These are phyloP conservation scores for Solanum chiquidenum DNA, from an alignment of 257 asterid species.

Conservation along the genomic window DNA sequence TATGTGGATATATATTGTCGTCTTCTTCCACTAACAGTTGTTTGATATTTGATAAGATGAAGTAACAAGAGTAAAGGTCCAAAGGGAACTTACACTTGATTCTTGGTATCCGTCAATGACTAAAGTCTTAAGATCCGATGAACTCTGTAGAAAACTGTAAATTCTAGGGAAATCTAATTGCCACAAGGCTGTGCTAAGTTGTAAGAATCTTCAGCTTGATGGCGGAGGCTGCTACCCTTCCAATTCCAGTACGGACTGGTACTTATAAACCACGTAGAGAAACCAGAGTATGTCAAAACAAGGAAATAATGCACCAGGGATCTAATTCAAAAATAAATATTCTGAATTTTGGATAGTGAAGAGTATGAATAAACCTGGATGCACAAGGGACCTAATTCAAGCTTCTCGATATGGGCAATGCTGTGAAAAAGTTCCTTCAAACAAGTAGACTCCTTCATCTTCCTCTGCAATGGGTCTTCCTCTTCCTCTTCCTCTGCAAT, in stretches of 20 bases:
- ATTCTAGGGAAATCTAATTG: not conserved
- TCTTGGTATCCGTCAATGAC: not conserved
- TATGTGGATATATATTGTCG: too few species aligned
- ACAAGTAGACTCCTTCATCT: not conserved
- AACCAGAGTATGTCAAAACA: not conserved
- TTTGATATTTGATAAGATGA: not conserved
- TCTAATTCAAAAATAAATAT: too few species aligned
- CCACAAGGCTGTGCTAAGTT: too few species aligned
- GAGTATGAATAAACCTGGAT: too few species aligned
- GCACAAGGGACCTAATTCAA: too few species aligned
- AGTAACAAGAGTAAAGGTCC: not conserved
- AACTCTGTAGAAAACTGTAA: not conserved
- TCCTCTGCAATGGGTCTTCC: too few species aligned
- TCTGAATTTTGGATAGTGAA: too few species aligned
- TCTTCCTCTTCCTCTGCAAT: not conserved
- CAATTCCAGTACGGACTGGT: not conserved
- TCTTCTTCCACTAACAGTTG: too few species aligned
- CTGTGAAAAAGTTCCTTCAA: not conserved
- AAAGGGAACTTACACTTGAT: not conserved
- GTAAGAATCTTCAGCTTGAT: not conserved
- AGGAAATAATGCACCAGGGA: too few species aligned
- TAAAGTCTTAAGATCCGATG: not conserved
- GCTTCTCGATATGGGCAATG: not conserved
- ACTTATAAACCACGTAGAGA: not conserved
- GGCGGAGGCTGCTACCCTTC: not conserved